Evolutionary conservation across 192 early-diverging fungal genomes (phyloP).

Genomic region (Phycomyces blakesleeanus): DNA sequence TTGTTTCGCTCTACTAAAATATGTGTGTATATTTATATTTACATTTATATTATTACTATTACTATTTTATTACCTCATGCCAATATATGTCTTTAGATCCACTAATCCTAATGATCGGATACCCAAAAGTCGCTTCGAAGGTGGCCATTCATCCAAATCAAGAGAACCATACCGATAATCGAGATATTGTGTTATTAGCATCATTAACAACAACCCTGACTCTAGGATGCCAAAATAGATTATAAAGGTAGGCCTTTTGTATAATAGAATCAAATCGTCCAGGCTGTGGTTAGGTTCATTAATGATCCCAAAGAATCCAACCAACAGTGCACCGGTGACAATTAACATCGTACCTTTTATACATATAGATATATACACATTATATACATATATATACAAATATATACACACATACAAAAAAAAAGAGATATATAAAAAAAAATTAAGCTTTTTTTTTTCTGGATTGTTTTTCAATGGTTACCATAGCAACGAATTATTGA

Average conservation of each 20-base stretch:
- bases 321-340: constrained; percentile 57
- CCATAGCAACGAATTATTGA: neutral
- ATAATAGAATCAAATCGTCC: constrained; percentile 60
- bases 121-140: constrained; percentile 20
- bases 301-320: constrained; percentile 72
- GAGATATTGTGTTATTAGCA: constrained; percentile 43
- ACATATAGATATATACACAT: too few relatives aligned
- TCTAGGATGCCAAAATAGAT: constrained; percentile 58
- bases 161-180: constrained; percentile 18
- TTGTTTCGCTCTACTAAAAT: neutral
- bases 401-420: neutral
- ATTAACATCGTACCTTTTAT: constrained; percentile 59
- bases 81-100: constrained; percentile 24
- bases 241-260: constrained; percentile 61
- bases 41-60: too few relatives aligned
- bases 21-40: too few relatives aligned
- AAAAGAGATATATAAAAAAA: too few relatives aligned
- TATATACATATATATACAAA: constrained; percentile 14
- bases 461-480: too few relatives aligned
- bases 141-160: constrained; percentile 10
- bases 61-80: constrained; percentile 23
- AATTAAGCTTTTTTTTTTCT: neutral
- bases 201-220: constrained; percentile 42
- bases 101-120: constrained; percentile 4
- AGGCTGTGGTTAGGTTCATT: constrained; percentile 66